Base-by-base conservation (phyloP, 2,329 filamentous ascomycete species). In the Canariomyces notabilis region DNA sequence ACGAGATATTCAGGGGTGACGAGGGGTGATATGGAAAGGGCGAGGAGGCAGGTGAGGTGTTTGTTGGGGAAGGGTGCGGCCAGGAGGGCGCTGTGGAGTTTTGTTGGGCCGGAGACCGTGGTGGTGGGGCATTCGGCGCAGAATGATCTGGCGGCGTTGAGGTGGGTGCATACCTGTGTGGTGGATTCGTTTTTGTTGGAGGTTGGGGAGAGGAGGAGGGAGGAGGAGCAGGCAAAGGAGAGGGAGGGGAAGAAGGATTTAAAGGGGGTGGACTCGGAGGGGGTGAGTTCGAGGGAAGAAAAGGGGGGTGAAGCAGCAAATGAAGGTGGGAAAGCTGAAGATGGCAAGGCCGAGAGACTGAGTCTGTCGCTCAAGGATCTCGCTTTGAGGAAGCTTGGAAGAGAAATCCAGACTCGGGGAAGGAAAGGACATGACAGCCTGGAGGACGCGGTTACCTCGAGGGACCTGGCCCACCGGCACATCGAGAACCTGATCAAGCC, bases 1-100 rank as follows among this genome's bases (percentile, higher is more conserved):
- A 77, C 73, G 0, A 63, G 59, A 3, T 77, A 60, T 49, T 77
- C 75, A 0, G 76, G 77, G 1, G 68, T 80, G 2, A 68, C 65
- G 0, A 57, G 57, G 21, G 48, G 46, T 2, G 62, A 65, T 16
- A 67, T 79, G 59, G 51, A 65, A 2, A 50, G 60, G 0, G 69
- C 68, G 3, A 59, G 60, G 1, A 59, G 56, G 2, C 52, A 47
- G 4, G 50, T 59, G 0, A 58, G 56, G 1, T 71, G 67, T 34
- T 50, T 78, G 0, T 49, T 64, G 2, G 75, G 75, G 0, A 61
- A 64, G 3, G 61, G 67, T 20, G 64, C 60, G 3, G 74, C 74
- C 1, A 64, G 74, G 2, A 46, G 58, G 2, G 64, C 62, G 2
- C 46, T 79, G 0, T 74, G 68, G 62, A 55, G 60, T 9, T 73